Evolutionary conservation across 2,329 filamentous ascomycete species (phyloP), one percentile per base, ranked within the genome.

Genomic region (Ophiocordyceps camponoti-saundersi): DNA sequence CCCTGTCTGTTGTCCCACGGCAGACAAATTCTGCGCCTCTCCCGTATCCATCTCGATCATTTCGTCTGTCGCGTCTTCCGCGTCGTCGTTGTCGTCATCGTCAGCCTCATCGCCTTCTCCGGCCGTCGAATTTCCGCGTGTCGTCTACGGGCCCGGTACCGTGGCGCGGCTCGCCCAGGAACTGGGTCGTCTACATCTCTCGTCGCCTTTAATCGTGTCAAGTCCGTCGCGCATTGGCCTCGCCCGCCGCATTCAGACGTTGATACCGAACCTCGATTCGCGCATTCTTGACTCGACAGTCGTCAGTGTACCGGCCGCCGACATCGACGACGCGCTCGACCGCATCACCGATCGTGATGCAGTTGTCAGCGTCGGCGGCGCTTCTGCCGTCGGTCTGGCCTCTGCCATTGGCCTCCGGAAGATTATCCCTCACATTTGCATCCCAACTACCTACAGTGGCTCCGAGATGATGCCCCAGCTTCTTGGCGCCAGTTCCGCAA

Each of bases 291-390:
- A 62, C 29, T 60, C 63, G 13, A 53, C 60, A 36, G 51, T 58
- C 16, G 53, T 61, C 43, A 57, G 55, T 46, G 54, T 58, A 16
- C 53, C 56, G 16, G 53, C 51, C 45, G 52, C 51, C 13, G 51
- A 59, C 42, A 54, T 61, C 18, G 56, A 58, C 44, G 56, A 58
- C 20, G 57, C 56, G 10, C 50, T 61, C 20, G 47, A 53, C 6
- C 53, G 56, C 16, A 56, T 62, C 6, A 47, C 56, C 6, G 61
- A 60, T 4, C 70, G 71, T 18, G 79, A 82, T 57, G 69, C 69
- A 26, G 65, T 81, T 39, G 63, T 80, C 42, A 79, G 73, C 40
- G 73, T 82, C 49, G 79, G 79, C 6, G 77, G 77, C 45, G 75
- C 76, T 26, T 78, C 73, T 47, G 79, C 77, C 2, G 75, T 78